These are phyloP conservation scores for Parathielavia appendiculata DNA, from an alignment of 495 filamentous ascomycete genomes.

Conservation along the genomic window DNA sequence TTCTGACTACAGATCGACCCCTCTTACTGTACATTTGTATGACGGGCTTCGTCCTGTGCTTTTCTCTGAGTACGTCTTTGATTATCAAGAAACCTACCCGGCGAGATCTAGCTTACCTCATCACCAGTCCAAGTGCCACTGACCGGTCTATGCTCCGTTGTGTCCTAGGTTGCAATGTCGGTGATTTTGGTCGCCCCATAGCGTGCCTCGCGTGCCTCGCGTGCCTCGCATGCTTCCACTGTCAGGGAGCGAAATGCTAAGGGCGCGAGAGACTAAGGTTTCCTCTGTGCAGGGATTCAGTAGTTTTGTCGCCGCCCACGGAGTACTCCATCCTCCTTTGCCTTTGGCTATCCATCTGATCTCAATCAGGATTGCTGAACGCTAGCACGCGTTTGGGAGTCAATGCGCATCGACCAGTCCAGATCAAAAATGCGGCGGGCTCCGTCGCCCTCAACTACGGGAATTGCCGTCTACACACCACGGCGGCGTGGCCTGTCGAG, in stretches of 20 bases:
- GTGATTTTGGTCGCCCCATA: too few relatives aligned
- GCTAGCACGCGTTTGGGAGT: background rate
- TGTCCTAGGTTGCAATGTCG: background rate
- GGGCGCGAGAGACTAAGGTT: too few relatives aligned
- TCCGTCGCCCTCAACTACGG: background rate
- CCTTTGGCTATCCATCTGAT: background rate
- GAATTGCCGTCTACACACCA: background rate
- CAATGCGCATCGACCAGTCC: background rate
- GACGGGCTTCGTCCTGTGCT: background rate
- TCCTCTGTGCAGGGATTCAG: too few relatives aligned
- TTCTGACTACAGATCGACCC: constrained; percentile 2
- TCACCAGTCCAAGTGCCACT: background rate
- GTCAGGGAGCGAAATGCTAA: too few relatives aligned
- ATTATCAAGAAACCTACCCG: too few relatives aligned
- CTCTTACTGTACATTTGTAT: constrained; percentile 13
- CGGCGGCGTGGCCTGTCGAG: background rate
- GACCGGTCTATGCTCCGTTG: background rate
- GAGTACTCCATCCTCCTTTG: background rate
- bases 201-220: too few relatives aligned
- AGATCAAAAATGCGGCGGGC: background rate
- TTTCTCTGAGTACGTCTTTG: constrained; percentile 1
- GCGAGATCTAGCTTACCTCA: background rate
- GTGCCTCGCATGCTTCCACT: too few relatives aligned
- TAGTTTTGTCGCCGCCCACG: background rate
- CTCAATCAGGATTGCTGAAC: background rate